These are phyloP conservation scores for Ophiostoma sp. DNA, from an alignment of 2,329 filamentous ascomycete genomes.

Conservation along the genomic window DNA sequence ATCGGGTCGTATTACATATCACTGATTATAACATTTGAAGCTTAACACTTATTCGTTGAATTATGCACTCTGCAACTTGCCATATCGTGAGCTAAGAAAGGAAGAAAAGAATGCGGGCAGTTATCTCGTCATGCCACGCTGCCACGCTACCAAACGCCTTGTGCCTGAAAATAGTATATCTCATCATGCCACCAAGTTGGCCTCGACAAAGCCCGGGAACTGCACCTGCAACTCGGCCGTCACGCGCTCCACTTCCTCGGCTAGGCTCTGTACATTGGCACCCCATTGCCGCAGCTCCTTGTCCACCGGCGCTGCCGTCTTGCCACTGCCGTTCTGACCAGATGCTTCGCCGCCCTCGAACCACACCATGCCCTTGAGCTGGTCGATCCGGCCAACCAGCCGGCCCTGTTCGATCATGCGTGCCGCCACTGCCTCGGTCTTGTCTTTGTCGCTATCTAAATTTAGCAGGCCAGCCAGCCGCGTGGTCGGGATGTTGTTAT, in stretches of 20 bases:
- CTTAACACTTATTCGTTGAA: neutral
- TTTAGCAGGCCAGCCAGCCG: slow-evolving; percentile 73
- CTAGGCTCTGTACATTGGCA: slow-evolving; percentile 74
- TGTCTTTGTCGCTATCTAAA: slow-evolving; percentile 58
- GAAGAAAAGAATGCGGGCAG: neutral
- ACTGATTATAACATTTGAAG: neutral
- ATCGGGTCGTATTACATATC: neutral
- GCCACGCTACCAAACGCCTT: slow-evolving; percentile 6
- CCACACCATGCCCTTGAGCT: slow-evolving; percentile 81
- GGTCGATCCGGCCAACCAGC: slow-evolving; percentile 83
- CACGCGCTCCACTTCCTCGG: slow-evolving; percentile 76
- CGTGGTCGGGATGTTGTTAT: slow-evolving; percentile 70
- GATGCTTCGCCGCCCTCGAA: slow-evolving; percentile 73
- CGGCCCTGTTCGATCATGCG: slow-evolving; percentile 95
- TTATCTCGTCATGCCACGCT: neutral
- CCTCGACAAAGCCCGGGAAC: slow-evolving; percentile 55
- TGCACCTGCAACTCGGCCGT: slow-evolving; percentile 74
- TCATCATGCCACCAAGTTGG: slow-evolving; percentile 12
- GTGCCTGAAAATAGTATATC: neutral
- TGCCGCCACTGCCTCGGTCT: slow-evolving; percentile 86
- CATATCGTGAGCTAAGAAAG: neutral
- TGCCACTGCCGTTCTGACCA: slow-evolving; percentile 62
- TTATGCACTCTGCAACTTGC: neutral
- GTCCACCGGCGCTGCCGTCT: slow-evolving; percentile 57
- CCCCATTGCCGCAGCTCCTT: slow-evolving; percentile 83